Percentiles rank a stretch among this genome's conserved stretches.
Evolutionary conservation across 495 filamentous ascomycete species (phyloP).

Genomic region (Aspergillus funiculosus): DNA sequence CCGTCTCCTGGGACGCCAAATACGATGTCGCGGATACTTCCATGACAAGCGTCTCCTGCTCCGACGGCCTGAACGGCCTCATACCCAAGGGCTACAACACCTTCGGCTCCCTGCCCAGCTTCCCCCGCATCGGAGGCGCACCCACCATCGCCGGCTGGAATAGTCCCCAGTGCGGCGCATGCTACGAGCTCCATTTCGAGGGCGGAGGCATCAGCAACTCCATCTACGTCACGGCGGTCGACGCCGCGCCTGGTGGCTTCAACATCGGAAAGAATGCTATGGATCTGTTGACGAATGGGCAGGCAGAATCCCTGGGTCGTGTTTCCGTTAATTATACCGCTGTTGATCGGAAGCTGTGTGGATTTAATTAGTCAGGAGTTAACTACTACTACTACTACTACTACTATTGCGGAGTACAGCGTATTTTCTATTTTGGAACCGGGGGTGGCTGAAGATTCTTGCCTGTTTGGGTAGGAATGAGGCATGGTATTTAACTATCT

Average conservation of each 20-base stretch:
- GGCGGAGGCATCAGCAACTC: conserved; percentile 34
- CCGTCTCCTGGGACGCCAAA: conserved; percentile 34
- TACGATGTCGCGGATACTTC: conserved; percentile 38
- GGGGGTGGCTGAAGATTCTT: no score
- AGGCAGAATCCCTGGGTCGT: conserved; percentile 50
- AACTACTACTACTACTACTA: no score
- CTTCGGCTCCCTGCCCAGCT: conserved; percentile 49
- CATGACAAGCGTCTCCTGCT: conserved; percentile 55
- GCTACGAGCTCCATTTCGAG: conserved; percentile 47
- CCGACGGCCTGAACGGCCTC: conserved; percentile 54
- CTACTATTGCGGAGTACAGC: no score
- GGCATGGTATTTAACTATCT: no score
- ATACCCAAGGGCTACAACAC: conserved; percentile 57
- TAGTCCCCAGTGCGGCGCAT: conserved; percentile 58
- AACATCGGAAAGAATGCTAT: conserved; percentile 61
- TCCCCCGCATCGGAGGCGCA: conserved; percentile 59
- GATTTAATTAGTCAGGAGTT: no score
- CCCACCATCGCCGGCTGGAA: conserved; percentile 56
- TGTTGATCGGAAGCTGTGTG: conserved; percentile 25
- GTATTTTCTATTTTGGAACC: no score
- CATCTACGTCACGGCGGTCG: conserved; percentile 63
- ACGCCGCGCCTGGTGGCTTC: conserved; percentile 54
- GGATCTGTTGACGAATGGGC: conserved; percentile 57
- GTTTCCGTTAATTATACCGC: conserved; percentile 46
- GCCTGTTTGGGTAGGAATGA: no score